A percentile compares a stretch with the other conserved stretches of the same genome.
Conservation (phyloP, 768 basidiomycete species). For the Pilatotrama ljubarskyi region DNA sequence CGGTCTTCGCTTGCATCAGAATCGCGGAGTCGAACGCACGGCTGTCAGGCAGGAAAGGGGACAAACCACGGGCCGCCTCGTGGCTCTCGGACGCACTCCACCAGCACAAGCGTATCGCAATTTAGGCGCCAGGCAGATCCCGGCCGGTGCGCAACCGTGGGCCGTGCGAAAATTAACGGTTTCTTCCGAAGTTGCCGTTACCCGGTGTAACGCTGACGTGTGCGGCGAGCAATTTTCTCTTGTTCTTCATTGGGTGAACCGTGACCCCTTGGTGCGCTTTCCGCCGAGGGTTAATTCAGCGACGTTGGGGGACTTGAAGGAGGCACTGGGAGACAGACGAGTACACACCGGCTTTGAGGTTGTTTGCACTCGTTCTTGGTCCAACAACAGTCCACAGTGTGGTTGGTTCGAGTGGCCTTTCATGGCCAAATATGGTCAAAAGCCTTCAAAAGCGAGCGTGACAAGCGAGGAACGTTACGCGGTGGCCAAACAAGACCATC, state of each 20-base stretch:
- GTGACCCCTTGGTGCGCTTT: too few relatives aligned
- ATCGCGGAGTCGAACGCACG: constrained; percentile 1
- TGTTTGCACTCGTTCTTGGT: neutral
- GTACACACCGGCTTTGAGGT: neutral
- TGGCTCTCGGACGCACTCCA: constrained; percentile 10
- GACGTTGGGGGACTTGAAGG: too few relatives aligned
- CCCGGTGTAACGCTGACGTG: neutral
- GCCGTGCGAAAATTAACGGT: neutral
- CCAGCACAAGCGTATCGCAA: neutral
- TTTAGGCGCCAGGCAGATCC: neutral
- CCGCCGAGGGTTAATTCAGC: too few relatives aligned
- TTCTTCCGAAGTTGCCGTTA: neutral
- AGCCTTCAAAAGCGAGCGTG: too few relatives aligned
- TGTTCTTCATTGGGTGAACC: neutral
- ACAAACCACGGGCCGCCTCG: constrained; percentile 1
- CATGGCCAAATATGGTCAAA: neutral
- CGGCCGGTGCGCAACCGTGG: too few relatives aligned
- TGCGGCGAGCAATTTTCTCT: neutral
- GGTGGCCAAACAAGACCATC: constrained; percentile 13
- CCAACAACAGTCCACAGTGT: neutral
- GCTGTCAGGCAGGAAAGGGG: constrained; percentile 1
- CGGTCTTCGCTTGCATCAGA: constrained; percentile 5
- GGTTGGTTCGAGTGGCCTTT: neutral
- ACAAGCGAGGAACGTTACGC: constrained; percentile 2
- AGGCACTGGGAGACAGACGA: too few relatives aligned